Base-by-base conservation (phyloP, 306 rosid genomes). In the Prunus mongolica region DNA sequence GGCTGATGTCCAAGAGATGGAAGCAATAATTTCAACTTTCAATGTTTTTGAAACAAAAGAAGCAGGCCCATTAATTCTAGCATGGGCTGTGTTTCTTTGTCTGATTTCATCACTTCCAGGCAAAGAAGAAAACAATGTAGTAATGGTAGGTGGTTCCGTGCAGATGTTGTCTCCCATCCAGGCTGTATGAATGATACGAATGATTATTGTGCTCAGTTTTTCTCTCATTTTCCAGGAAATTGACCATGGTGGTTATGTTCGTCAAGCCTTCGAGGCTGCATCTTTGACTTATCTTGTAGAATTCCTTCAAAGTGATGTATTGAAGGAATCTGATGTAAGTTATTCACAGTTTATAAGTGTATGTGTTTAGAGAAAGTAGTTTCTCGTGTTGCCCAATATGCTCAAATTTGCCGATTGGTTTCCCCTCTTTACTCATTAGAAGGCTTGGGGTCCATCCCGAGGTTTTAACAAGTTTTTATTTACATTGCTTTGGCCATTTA, bases 1-100 rank as follows among this genome's bases (percentile, higher is more conserved):
- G 84, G 71, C 74, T 71, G 93, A 94, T 60, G 76, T 94, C 76
- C 96, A 86, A 85, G 95, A 92, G 91, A 92, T 92, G 91, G 97
- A 94, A 80, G 86, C 88, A 64, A 54, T 90, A 79, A 71, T 94
- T 73, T 89, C 96, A 76, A 87, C 90, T 65, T 83, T 92, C 79
- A 89, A 67, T 80, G 85, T 76, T 70, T 87, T 82, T 84, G 95
- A 90, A 82, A 82, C 86, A 55, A 89, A 92, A 79, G 98, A 90
- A 87, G 89, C 93, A 28, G 89, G 95, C 50, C 98, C 96, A 20
- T 80, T 94, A 69, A 79, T 94, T 83, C 87, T 94, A 51, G 88
- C 97, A 28, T 94, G 98, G 97, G 98, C 97, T 15, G 97, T 91
- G 55, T 92, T 89, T 85, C 91, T 94, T 79, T 90, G 92, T 86